These are phyloP conservation scores for Verticillium nubilum DNA, from an alignment of 2,329 filamentous ascomycete genomes.

Conservation along the genomic window DNA sequence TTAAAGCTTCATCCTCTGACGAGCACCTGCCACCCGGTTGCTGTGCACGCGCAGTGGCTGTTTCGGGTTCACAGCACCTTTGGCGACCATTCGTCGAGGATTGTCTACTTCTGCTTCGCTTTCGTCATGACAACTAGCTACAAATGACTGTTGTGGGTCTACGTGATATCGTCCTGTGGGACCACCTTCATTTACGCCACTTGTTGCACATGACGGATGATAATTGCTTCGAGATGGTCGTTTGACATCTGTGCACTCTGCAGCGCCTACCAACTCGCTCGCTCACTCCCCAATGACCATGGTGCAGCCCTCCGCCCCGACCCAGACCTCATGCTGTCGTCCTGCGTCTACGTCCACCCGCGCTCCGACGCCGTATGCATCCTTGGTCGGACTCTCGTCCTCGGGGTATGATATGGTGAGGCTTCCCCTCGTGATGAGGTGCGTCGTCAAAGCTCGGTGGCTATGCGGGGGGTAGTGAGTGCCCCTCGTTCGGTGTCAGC, in stretches of 20 bases:
- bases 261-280: neutral
- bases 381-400: constrained; percentile 48
- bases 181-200: too few species aligned
- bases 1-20: neutral
- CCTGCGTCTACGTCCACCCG: constrained; percentile 62
- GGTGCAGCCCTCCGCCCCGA: constrained; percentile 60
- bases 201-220: too few species aligned
- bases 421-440: constrained; percentile 60
- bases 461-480: constrained; percentile 61
- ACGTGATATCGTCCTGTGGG: too few species aligned
- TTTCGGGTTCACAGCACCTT: neutral
- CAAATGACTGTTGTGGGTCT: neutral
- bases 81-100: neutral
- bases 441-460: constrained; percentile 60
- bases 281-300: constrained; percentile 57
- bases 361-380: constrained; percentile 54
- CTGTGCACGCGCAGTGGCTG: neutral
- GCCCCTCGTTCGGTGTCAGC: neutral
- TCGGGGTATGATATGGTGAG: constrained; percentile 63
- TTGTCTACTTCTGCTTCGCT: neutral
- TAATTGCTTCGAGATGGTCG: too few species aligned
- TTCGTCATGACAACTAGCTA: neutral
- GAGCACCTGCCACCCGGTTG: neutral
- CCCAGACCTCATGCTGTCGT: constrained; percentile 63
- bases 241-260: neutral